Base-by-base conservation (phyloP, 2,329 filamentous ascomycete genomes). In the Cordyceps cicadae region DNA sequence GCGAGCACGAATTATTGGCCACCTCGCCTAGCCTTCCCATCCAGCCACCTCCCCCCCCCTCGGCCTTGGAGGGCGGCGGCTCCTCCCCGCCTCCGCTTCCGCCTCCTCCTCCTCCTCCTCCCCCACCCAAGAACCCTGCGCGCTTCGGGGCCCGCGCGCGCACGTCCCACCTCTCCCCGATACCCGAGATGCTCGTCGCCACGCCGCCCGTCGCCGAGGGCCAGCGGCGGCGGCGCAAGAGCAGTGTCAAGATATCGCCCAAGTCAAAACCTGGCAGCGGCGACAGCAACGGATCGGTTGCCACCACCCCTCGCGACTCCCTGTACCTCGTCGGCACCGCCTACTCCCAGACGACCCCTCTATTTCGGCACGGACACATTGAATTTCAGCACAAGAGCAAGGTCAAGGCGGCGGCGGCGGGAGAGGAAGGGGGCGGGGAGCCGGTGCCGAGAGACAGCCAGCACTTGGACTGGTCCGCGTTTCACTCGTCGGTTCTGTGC, bases 401-500 rank as follows among this genome's bases (percentile, higher is more conserved):
- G 41, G 41, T 15, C 57, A 48, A 26, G 29, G 17, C 48, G 5
- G 41, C 15, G 43, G 19, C 48, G 5, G 41, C 15, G 43, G 19
- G 6, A 24, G 41, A 39, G 4, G 39, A 55, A 5, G 6, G 12
- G 32, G 24, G 14, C 15, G 56, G 14, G 29, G 9, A 21, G 9
- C 5, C 11, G 32, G 24, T 3, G 12, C 26, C 3, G 24, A 2
- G 3, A 26, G 48, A 49, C 14, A 12, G 48, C 29, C 21, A 21
- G 12, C 17, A 73, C 34, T 70, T 86, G 3, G 83, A 87, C 73
- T 86, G 83, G 83, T 84, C 80, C 6, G 83, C 83, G 3, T 87
- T 86, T 67, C 84, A 87, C 70, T 85, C 86, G 78, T 83, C 84
- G 17, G 85, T 86, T 8, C 39, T 82, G 0, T 83, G 83, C 48